Evolutionary conservation across 768 basidiomycete species (phyloP).

Genomic region (Imleria badia): DNA sequence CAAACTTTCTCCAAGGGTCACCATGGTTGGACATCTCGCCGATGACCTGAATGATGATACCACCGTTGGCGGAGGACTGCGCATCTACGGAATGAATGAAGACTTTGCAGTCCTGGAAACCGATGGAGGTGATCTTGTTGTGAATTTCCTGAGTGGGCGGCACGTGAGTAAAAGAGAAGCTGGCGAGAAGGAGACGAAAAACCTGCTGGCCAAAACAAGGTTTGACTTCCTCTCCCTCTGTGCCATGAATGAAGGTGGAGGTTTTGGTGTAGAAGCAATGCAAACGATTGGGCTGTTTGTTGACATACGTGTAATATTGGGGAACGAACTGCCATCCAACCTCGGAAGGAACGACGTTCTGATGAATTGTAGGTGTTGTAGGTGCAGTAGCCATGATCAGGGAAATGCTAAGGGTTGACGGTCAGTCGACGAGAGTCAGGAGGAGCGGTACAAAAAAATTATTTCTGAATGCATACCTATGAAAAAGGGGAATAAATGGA

Average conservation of each 20-base stretch:
- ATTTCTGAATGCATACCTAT: slow-evolving; percentile 18
- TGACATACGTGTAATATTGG: slow-evolving; percentile 99
- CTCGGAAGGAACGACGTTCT: slow-evolving; percentile 82
- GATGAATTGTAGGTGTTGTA: slow-evolving; percentile 47
- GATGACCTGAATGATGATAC: slow-evolving; percentile 99
- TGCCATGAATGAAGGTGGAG: slow-evolving; percentile 96
- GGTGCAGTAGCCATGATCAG: slow-evolving; percentile 43
- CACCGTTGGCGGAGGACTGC: slow-evolving; percentile 90
- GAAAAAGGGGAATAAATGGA: slow-evolving; percentile 35
- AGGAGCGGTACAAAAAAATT: neutral
- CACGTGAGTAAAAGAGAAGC: slow-evolving; percentile 4
- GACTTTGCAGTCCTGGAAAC: slow-evolving; percentile 96
- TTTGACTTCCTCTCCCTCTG: slow-evolving; percentile 91
- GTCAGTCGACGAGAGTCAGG: slow-evolving; percentile 1
- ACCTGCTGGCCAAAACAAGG: slow-evolving; percentile 94
- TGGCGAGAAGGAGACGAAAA: slow-evolving; percentile 2
- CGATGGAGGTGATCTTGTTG: slow-evolving; percentile 91
- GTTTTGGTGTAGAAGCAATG: slow-evolving; percentile 99
- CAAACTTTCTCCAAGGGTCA: slow-evolving; percentile 96
- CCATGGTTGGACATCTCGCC: slow-evolving; percentile 97
- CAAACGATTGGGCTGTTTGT: slow-evolving; percentile 94
- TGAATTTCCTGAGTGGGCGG: slow-evolving; percentile 79
- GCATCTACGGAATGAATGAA: slow-evolving; percentile 99
- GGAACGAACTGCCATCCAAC: slow-evolving; percentile 99
- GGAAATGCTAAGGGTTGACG: slow-evolving; percentile 27